Percentiles rank a stretch among this genome's conserved stretches.
phyloP scores from a whole-genome alignment of 169 alveolate species.

The Cryptosporidium canis region DNA sequence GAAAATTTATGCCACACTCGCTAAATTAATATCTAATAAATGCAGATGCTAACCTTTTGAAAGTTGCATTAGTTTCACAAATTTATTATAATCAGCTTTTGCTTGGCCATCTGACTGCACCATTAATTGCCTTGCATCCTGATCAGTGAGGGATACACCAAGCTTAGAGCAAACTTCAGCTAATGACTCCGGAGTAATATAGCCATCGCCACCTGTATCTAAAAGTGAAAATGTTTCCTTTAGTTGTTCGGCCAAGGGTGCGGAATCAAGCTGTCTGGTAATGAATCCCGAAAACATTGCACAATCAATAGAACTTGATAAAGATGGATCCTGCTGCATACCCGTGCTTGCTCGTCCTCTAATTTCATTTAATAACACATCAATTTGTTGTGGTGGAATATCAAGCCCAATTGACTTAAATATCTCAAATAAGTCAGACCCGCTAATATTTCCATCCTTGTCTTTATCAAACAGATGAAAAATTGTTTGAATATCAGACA shows the following conservation, averaged over 20 bases:
- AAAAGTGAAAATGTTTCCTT: slow-evolving; percentile 47
- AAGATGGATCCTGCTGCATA: slow-evolving; percentile 29
- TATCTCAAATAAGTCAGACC: slow-evolving; percentile 55
- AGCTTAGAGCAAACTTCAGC: slow-evolving; percentile 61
- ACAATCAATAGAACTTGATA: slow-evolving; percentile 48
- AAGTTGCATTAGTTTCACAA: slow-evolving; percentile 57
- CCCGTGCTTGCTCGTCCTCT: slow-evolving; percentile 61
- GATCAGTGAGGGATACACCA: slow-evolving; percentile 66
- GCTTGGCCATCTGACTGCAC: slow-evolving; percentile 73
- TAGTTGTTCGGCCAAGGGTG: slow-evolving; percentile 63
- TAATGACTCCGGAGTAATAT: slow-evolving; percentile 54
- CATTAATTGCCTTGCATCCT: slow-evolving; percentile 72
- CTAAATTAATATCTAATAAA: neutral
- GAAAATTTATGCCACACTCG: slow-evolving; percentile 55
- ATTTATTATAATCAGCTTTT: slow-evolving; percentile 63
- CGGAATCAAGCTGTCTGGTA: slow-evolving; percentile 59
- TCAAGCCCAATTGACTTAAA: slow-evolving; percentile 61
- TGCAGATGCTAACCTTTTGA: slow-evolving; percentile 2
- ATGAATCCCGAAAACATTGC: slow-evolving; percentile 68
- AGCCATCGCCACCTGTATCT: slow-evolving; percentile 47
- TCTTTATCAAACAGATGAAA: slow-evolving; percentile 65
- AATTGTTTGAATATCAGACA: slow-evolving; percentile 67
- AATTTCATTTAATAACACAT: slow-evolving; percentile 41
- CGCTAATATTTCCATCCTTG: slow-evolving; percentile 68
- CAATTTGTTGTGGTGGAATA: slow-evolving; percentile 67